Evolutionary conservation across 225 moss, liverwort and hornwort species (phyloP).

Genomic region (Rhytidiadelphus loreus): DNA sequence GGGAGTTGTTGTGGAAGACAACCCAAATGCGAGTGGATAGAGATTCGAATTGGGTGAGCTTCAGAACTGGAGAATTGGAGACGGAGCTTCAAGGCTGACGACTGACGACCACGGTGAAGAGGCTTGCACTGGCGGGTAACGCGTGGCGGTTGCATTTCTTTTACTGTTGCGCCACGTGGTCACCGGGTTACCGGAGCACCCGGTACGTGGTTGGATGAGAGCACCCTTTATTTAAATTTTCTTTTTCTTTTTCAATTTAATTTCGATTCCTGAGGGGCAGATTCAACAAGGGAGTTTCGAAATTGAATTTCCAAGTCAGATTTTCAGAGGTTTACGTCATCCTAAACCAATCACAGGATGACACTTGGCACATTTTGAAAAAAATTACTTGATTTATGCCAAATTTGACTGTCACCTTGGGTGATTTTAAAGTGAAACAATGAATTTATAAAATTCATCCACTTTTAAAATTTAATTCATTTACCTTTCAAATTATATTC

Average conservation of each 20-base stretch:
- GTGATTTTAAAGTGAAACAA: background rate
- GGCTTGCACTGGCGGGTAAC: background rate
- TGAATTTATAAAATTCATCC: background rate
- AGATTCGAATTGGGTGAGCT: background rate
- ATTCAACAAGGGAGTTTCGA: background rate
- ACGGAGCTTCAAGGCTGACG: background rate
- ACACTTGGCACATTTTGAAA: background rate
- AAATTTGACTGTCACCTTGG: accelerated
- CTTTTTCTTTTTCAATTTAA: background rate
- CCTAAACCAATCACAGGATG: background rate
- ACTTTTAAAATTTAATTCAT: background rate
- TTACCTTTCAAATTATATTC: background rate
- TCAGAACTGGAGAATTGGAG: background rate
- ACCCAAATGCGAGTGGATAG: background rate
- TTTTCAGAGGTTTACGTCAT: background rate
- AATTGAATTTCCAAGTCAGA: background rate
- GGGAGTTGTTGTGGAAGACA: background rate
- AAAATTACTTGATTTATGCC: background rate
- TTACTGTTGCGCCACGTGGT: background rate
- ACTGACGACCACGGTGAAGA: background rate
- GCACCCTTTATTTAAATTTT: background rate
- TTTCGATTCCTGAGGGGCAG: background rate
- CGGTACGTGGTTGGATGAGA: background rate
- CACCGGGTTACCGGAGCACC: background rate
- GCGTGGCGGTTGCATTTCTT: background rate